A percentile compares a stretch with the other conserved stretches of the same genome.
Conservation (phyloP, 169 alveolate genomes). For the Plasmodium gallinaceum region DNA sequence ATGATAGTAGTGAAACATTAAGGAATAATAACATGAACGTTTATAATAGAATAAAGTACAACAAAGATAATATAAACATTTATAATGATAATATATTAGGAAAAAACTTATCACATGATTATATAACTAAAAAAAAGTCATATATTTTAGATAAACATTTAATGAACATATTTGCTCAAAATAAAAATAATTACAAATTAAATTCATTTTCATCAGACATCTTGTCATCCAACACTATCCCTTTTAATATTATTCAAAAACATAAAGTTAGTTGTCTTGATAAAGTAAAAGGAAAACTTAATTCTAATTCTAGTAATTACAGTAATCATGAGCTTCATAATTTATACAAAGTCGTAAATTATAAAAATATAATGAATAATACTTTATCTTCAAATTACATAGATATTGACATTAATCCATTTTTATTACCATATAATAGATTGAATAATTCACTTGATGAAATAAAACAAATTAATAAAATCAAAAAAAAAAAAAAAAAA, state of each 20-base stretch:
- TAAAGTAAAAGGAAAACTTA: background rate
- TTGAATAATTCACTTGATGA: background rate
- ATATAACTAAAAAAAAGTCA: no score
- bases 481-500: background rate
- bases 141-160: background rate
- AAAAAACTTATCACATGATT: background rate
- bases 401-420: conserved; percentile 34
- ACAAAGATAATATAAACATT: background rate
- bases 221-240: background rate
- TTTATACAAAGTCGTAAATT: conserved; percentile 25
- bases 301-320: background rate
- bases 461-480: background rate
- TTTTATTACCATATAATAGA: background rate
- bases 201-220: background rate
- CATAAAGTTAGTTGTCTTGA: no score
- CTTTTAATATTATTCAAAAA: background rate
- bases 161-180: background rate
- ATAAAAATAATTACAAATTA: background rate
- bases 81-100: background rate
- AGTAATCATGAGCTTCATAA: background rate
- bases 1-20: conserved; percentile 49
- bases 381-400: conserved; percentile 23
- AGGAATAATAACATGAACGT: background rate
- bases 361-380: conserved; percentile 14
- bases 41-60: background rate